These are phyloP conservation scores for Arthrobotrys pseudoclavata DNA, from an alignment of 2,329 filamentous ascomycete genomes.

Conservation along the genomic window DNA sequence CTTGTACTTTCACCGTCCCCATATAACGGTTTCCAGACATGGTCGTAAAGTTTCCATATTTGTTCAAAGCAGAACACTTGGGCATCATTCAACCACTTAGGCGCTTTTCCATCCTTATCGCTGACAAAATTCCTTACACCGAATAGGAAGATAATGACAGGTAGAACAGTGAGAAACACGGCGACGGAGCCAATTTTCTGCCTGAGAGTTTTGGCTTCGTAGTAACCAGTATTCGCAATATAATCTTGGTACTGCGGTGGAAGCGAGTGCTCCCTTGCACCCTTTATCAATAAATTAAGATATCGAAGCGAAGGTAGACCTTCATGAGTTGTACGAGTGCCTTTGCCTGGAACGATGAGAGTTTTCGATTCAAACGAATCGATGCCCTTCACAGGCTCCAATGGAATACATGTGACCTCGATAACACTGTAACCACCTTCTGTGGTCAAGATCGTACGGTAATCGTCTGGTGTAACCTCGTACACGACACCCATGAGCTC, in stretches of 20 bases:
- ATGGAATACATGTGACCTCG: constrained; percentile 68
- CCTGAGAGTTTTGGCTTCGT: constrained; percentile 70
- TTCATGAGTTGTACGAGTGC: constrained; percentile 75
- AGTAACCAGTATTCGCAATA: constrained; percentile 77
- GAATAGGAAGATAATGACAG: constrained; percentile 72
- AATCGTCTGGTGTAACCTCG: constrained; percentile 87
- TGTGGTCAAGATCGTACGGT: constrained; percentile 85
- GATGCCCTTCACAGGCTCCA: constrained; percentile 67
- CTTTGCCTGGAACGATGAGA: constrained; percentile 75
- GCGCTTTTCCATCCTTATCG: constrained; percentile 77
- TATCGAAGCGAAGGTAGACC: constrained; percentile 89
- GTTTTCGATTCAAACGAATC: constrained; percentile 82
- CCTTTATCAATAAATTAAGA: constrained; percentile 81
- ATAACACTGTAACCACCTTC: constrained; percentile 94
- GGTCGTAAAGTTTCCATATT: constrained; percentile 77
- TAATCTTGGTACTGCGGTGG: constrained; percentile 83
- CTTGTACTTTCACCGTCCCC: constrained; percentile 81
- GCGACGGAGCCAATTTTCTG: constrained; percentile 77
- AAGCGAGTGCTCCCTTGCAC: constrained; percentile 83
- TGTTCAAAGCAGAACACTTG: constrained; percentile 71
- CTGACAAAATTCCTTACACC: constrained; percentile 70
- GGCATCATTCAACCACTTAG: constrained; percentile 75
- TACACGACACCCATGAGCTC: constrained; percentile 94
- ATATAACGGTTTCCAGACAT: constrained; percentile 76
- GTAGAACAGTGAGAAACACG: constrained; percentile 74